A percentile compares a stretch with the other conserved stretches of the same genome.
These are phyloP conservation scores for Diaporthe batatas DNA, from an alignment of 2,329 filamentous ascomycete genomes.

Conservation along the genomic window DNA sequence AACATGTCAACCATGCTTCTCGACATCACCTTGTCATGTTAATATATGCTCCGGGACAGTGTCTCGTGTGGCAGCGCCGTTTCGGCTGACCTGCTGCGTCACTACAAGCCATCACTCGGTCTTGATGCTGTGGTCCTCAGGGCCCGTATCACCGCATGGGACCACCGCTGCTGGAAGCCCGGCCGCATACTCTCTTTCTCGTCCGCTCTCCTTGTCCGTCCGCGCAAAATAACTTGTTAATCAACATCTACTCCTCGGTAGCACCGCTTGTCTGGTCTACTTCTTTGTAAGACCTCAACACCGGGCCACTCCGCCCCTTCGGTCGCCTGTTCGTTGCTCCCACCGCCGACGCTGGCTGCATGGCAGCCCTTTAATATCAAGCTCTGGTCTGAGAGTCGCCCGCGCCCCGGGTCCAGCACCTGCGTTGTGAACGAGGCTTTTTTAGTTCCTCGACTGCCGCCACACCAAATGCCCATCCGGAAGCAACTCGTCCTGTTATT, in stretches of 20 bases:
- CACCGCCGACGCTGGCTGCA: constrained; percentile 29
- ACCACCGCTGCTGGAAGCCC: constrained; percentile 39
- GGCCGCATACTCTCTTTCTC: constrained; percentile 36
- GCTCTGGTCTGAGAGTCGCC: constrained; percentile 36
- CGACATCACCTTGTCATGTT: background rate
- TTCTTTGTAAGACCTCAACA: constrained; percentile 35
- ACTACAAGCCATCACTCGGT: constrained; percentile 20
- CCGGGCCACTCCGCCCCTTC: constrained; percentile 24
- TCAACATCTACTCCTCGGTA: background rate
- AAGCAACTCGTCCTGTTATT: constrained; percentile 36
- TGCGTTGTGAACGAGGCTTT: constrained; percentile 34
- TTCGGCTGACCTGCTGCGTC: constrained; percentile 20
- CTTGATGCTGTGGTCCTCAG: constrained; percentile 31
- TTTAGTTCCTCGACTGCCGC: constrained; percentile 33
- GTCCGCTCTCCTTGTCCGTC: constrained; percentile 17
- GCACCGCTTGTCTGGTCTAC: constrained; percentile 26
- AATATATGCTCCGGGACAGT: constrained; percentile 22
- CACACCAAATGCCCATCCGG: constrained; percentile 31
- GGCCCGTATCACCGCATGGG: constrained; percentile 38
- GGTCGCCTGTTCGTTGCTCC: constrained; percentile 12
- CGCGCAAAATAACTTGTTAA: constrained; percentile 19
- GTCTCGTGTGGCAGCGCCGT: constrained; percentile 37
- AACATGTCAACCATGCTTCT: constrained; percentile 33
- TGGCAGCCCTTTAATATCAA: constrained; percentile 34
- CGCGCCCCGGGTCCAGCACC: constrained; percentile 6